phyloP scores from a whole-genome alignment of 805 yeast genomes.

The Kodamaea kaohsiungensis region DNA sequence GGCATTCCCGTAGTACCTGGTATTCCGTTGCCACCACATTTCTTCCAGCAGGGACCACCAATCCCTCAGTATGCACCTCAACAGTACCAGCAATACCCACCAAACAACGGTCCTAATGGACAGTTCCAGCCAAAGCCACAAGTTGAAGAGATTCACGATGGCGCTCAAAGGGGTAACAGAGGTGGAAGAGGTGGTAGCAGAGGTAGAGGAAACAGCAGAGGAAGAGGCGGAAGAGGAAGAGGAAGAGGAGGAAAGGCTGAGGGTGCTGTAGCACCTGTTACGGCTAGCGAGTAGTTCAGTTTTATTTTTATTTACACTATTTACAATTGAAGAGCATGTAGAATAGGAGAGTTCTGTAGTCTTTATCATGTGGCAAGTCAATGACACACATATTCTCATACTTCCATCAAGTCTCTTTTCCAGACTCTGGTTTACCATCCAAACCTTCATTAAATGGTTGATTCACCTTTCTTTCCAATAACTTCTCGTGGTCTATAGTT shows the following conservation, averaged over 20 bases:
- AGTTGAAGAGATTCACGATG: constrained; percentile 6
- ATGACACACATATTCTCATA: too few species aligned
- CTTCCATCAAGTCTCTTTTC: too few species aligned
- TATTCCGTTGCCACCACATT: constrained; percentile 40
- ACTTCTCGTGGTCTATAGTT: constrained; percentile 3
- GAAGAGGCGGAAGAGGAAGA: constrained; percentile 12
- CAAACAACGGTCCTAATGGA: background rate
- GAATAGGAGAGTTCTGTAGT: too few species aligned
- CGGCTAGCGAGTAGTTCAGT: background rate
- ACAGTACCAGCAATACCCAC: constrained; percentile 1
- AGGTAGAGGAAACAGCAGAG: constrained; percentile 10
- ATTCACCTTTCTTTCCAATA: constrained; percentile 8
- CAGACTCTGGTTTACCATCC: too few species aligned
- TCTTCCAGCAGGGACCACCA: constrained; percentile 24
- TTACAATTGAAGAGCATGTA: background rate
- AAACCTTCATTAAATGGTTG: background rate
- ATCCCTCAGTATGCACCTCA: background rate
- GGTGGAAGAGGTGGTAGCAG: constrained; percentile 20
- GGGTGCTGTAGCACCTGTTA: background rate
- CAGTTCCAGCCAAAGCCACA: background rate
- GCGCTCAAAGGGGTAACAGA: constrained; percentile 19
- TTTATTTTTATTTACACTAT: background rate
- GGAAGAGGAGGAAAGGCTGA: constrained; percentile 9
- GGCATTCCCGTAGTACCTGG: constrained; percentile 35
- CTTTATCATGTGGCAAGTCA: too few species aligned